Evolutionary conservation across 2,329 filamentous ascomycete genomes (phyloP), one percentile per base, ranked within the genome.

Genomic region (Fusarium sp.): DNA sequence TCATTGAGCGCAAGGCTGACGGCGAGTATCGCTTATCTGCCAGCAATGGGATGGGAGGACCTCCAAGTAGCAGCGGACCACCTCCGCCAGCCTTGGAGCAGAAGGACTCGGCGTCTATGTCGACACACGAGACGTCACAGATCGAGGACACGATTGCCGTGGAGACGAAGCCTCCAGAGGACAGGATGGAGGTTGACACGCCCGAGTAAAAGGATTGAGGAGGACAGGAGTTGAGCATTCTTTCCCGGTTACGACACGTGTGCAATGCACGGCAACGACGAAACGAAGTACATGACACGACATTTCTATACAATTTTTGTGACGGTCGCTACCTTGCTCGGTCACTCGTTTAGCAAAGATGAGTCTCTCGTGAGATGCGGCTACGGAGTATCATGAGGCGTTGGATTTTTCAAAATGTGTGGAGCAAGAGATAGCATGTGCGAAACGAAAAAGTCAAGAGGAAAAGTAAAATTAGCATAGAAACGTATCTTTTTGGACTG

Each of bases 1-100:
- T 93, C 74, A 92, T 93, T 67, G 89, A 92, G 76, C 82, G 84
- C 9, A 87, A 86, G 66, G 86, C 86, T 18, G 86, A 88, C 64
- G 89, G 88, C 6, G 88, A 88, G 74, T 92, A 90, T 77, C 86
- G 86, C 41, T 83, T 92, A n/a, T 80, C 78, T 41, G 75, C 77
- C 39, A 76, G 71, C 35, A 82, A 82, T 45, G 81, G 80, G 41
- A 62, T 77, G 64, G 65, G 71, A 13, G 71, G 73, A 10, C 27
- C 68, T 33, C 71, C 41, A 54, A 57, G 73, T 29, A 54, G 73
- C 60, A 77, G 69, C 20, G 72, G 74, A 41, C 68, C 65, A 35
- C 64, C 62, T 16, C 65, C 68, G 56, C 64, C 67, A 64, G 41
- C 56, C 41, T 64, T 50, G 52, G 78, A 81, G 35, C 76, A 73